Conservation (phyloP, 106 monocot species). For the Phalaenopsis equestris region DNA sequence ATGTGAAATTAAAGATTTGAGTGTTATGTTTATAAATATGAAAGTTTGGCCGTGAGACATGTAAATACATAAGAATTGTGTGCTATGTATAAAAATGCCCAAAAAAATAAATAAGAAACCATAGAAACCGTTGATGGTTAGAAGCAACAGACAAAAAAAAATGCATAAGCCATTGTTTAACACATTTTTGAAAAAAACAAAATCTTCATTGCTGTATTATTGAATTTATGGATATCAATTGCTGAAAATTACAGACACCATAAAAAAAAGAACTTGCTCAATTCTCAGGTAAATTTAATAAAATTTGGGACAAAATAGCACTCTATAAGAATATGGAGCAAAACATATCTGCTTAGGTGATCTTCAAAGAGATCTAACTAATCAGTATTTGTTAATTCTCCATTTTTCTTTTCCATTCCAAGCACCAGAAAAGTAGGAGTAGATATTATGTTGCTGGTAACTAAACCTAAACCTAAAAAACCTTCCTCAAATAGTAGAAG, state of each 20-base stretch:
- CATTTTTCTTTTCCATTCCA: not conserved
- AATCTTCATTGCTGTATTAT: not conserved
- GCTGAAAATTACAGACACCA: not conserved
- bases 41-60: no score
- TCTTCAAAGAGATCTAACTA: not conserved
- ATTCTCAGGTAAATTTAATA: not conserved
- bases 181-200: not conserved
- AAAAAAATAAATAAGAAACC: not conserved
- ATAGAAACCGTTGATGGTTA: not conserved
- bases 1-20: no score
- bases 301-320: conserved; percentile 1
- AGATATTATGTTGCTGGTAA: not conserved
- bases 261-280: not conserved
- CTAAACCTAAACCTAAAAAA: not conserved
- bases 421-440: not conserved
- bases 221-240: not conserved
- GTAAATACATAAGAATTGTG: no score
- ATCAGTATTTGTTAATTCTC: not conserved
- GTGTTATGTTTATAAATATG: no score
- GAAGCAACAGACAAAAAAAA: not conserved
- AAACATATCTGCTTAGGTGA: not conserved
- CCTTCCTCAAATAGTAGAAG: not conserved
- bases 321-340: conserved; percentile 1
- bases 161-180: not conserved
- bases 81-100: no score